Conservation (phyloP, 2,329 filamentous ascomycete genomes). For the Penicillium polonicum region DNA sequence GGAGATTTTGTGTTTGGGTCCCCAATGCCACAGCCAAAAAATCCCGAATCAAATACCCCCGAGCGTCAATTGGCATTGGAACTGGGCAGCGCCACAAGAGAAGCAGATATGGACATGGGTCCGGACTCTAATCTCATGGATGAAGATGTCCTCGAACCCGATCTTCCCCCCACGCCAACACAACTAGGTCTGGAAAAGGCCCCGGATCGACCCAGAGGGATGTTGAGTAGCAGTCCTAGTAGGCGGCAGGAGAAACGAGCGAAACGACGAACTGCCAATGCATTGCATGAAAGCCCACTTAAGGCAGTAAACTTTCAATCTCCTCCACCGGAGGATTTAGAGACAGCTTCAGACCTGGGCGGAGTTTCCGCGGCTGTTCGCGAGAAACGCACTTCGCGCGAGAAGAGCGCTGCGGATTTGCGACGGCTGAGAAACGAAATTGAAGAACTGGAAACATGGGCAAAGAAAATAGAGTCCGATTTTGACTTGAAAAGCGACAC, state of each 20-base stretch:
- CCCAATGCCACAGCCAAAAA: conserved; percentile 17
- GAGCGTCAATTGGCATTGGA: conserved; percentile 36
- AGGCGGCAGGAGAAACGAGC: conserved; percentile 28
- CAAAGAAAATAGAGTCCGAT: conserved; percentile 50
- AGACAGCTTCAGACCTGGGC: conserved; percentile 6
- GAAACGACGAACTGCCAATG: conserved; percentile 26
- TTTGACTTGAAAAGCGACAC: conserved; percentile 34
- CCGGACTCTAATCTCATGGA: conserved; percentile 23
- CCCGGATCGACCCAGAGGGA: conserved; percentile 31
- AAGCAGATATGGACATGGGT: conserved; percentile 18
- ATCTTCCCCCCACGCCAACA: conserved; percentile 56
- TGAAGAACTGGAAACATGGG: conserved; percentile 57
- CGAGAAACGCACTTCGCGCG: conserved; percentile 54
- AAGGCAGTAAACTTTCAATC: conserved; percentile 24
- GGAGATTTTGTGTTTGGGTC: conserved; percentile 33
- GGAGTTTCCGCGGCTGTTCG: conserved; percentile 25
- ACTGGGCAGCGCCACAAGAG: conserved; percentile 32
- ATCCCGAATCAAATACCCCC: conserved; percentile 25
- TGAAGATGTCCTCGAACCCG: conserved; percentile 55
- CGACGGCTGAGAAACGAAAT: conserved; percentile 59
- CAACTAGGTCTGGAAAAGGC: conserved; percentile 40
- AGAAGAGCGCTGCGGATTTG: conserved; percentile 57
- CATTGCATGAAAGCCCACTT: conserved; percentile 32
- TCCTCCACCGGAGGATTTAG: conserved; percentile 16
- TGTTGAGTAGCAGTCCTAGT: conserved; percentile 41